These are phyloP conservation scores for Kalaharituber pfeilii DNA, from an alignment of 2,329 filamentous ascomycete species.

Conservation along the genomic window DNA sequence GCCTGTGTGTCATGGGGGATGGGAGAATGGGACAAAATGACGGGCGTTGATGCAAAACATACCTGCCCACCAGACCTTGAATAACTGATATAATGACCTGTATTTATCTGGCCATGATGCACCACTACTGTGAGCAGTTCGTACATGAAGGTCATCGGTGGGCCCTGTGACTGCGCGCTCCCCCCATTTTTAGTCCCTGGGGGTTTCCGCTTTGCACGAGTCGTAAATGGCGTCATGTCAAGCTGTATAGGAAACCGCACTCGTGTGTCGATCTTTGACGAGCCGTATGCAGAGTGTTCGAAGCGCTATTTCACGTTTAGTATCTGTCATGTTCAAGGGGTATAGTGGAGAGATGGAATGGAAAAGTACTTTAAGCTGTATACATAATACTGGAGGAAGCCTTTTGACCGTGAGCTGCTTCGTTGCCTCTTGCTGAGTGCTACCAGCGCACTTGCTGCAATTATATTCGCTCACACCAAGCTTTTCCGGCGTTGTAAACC, in stretches of 20 bases:
- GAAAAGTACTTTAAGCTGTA: constrained; percentile 64
- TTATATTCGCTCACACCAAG: constrained; percentile 59
- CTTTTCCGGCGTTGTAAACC: constrained; percentile 73
- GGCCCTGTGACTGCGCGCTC: not conserved
- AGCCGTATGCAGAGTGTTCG: constrained; percentile 56
- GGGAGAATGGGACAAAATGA: constrained; percentile 4
- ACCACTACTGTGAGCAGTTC: constrained; percentile 81
- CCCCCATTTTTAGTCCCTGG: constrained; percentile 41
- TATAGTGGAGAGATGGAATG: not conserved
- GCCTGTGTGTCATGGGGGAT: not conserved
- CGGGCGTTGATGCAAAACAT: constrained; percentile 20
- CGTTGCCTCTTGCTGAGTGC: constrained; percentile 49
- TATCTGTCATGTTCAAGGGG: not conserved
- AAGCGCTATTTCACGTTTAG: constrained; percentile 36
- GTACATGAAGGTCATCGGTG: constrained; percentile 37
- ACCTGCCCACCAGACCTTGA: constrained; percentile 61
- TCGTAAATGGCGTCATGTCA: constrained; percentile 82
- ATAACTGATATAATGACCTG: constrained; percentile 84
- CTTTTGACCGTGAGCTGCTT: constrained; percentile 72
- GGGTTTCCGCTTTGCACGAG: constrained; percentile 34
- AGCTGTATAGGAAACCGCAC: constrained; percentile 74
- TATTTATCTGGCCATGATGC: constrained; percentile 82
- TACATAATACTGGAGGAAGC: constrained; percentile 72
- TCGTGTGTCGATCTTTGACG: constrained; percentile 73
- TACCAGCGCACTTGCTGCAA: constrained; percentile 50